Evolutionary conservation across 2,329 filamentous ascomycete species (phyloP), one percentile per base, ranked within the genome.

Genomic region (Paecilomyces variotii): DNA sequence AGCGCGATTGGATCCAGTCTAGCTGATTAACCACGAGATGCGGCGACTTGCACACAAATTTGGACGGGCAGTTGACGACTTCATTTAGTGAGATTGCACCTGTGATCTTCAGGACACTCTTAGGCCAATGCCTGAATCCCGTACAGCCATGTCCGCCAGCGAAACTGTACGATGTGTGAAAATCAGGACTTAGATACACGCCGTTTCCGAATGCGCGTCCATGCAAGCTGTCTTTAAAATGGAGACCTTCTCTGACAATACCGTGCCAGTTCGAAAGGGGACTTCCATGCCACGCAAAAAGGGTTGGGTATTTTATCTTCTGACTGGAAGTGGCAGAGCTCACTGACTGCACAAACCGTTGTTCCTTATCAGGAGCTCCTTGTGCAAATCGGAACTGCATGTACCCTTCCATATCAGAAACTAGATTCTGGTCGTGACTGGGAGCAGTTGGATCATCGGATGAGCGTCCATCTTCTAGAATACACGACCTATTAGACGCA

Each of bases 211-310:
- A 90, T 1, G 87, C 78, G 61, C 92, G 84, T 0, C 91, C 92
- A 69, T 93, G 75, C 0, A 70, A 50, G 0, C 77, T 74, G 0
- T 82, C 72, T 3, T 84, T 82, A 74, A 86, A 96, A 69, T 96
- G 84, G 4, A 97, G 78, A 0, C 92, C 91, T 60, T 88, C 84
- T 32, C 91, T 85, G 62, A 96, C 85, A 65, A 97, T 96, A 65
- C 87, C 89, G 72, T 97, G 92, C 92, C 92, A 96, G 66, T 96
- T 96, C 2, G 72, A 63, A 2, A 96, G 63, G 0, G 76, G 71
- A 66, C 90, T 95, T 4, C 91, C 92, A 70, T 97, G 92, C 87
- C 89, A 96, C 0, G 89, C 90, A 67, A 96, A 91, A 1, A 96
- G 72, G 0, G 90, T 93, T 0, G 89, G 88, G 63, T 84, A 78